Base-by-base conservation (phyloP, 352 stramenopile species). In the Phytophthora pistaciae region DNA sequence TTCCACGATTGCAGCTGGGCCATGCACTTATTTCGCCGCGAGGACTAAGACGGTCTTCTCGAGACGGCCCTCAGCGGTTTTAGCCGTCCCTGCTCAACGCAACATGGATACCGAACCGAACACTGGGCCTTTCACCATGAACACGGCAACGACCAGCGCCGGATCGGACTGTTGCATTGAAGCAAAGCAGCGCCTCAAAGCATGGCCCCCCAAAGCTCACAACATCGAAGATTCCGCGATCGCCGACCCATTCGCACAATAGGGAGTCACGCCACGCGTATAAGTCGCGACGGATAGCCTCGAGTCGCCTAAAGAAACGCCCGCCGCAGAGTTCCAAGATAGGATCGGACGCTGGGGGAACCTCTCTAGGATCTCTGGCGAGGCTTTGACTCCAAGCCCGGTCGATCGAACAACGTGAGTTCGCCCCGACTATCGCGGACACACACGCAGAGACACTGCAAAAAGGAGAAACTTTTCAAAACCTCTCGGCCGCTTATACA, bases 301-400 rank as follows among this genome's bases (percentile, higher is more conserved):
- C 40, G 9, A 10, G 11, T 71, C 44, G 52, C 46, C 52, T 57
- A 71, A 63, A 75, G 56, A 75, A 75, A 71, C 62, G 68, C 57
- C 55, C 67, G 67, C 62, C 49, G 55, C 59, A 63, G 68, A 75
- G 66, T 60, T 72, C 23, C 42, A 62, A 62, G 68, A 75, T 75
- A 75, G 68, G 68, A 72, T 75, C 36, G 62, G 68, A 72, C 23
- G 68, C 68, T 75, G 68, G 68, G 68, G 40, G 54, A 65, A 60
- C 48, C 62, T 71, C 63, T 68, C 63, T 72, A 71, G 56, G 60
- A 74, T 74, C 54, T 48, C n/a, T 31, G 29, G 16, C 18, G 8
- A 44, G 31, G 67, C 67, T 75, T 75, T 75, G 68, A 63, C 38
- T 67, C 48, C 53, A 64, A 53, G 36, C n/a, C 58, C 62, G 20